Conservation (phyloP, 225 moss, liverwort and hornwort species). For the Neckera pumila region DNA sequence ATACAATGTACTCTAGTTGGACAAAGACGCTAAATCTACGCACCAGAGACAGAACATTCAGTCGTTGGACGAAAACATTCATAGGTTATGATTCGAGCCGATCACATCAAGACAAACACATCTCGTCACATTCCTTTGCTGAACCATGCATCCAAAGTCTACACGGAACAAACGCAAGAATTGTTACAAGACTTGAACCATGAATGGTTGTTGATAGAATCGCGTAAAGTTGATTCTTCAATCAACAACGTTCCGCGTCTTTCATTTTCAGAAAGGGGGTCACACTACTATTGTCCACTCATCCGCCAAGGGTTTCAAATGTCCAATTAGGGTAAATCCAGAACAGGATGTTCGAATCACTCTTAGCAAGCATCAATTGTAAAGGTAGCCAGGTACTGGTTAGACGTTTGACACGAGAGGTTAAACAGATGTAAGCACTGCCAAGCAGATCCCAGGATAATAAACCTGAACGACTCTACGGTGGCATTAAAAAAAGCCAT, state of each 20-base stretch:
- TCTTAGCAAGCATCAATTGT: background rate
- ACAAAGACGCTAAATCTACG: background rate
- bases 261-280: background rate
- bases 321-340: background rate
- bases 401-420: background rate
- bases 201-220: background rate
- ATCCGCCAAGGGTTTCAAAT: background rate
- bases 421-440: background rate
- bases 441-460: background rate
- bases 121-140: background rate
- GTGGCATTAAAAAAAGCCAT: background rate
- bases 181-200: background rate
- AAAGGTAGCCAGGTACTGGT: background rate
- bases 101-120: background rate
- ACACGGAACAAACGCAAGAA: background rate
- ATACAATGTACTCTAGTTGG: too few species aligned
- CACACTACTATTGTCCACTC: background rate
- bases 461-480: background rate
- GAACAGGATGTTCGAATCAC: background rate
- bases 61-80: background rate
- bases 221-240: background rate
- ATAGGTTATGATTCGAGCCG: background rate
- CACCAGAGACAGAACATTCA: background rate
- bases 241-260: background rate
- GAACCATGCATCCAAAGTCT: background rate